These are phyloP conservation scores for Neostapfia colusana DNA, from an alignment of 176 grass and related monocot species.

Conservation along the genomic window DNA sequence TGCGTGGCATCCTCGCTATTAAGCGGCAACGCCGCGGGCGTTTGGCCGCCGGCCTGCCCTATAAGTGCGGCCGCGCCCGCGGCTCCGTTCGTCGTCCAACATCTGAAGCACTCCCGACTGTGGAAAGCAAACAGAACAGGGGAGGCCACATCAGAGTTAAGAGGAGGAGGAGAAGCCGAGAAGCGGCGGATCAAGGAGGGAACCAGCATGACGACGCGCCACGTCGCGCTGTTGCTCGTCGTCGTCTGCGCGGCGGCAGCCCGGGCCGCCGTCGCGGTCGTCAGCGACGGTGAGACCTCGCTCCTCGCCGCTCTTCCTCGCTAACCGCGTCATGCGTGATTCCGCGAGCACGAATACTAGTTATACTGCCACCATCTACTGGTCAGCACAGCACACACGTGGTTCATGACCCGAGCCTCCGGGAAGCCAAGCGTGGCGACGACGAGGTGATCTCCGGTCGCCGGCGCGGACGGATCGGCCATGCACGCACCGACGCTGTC, in stretches of 20 bases:
- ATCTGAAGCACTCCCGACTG: too few species aligned
- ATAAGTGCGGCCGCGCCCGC: neutral
- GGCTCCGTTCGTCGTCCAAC: constrained; percentile 18
- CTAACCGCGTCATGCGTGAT: too few species aligned
- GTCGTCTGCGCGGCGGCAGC: constrained; percentile 40
- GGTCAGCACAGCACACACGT: too few species aligned
- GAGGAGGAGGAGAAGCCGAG: too few species aligned
- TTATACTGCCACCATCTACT: too few species aligned
- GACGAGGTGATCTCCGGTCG: neutral
- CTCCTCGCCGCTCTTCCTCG: neutral
- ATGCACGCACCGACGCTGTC: neutral
- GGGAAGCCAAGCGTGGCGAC: too few species aligned
- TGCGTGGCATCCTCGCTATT: constrained; percentile 31
- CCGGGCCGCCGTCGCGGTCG: constrained; percentile 22
- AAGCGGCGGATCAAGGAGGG: too few species aligned
- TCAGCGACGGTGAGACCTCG: constrained; percentile 48
- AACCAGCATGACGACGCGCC: constrained; percentile 9
- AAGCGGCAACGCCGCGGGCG: accelerated
- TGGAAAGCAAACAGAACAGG: too few species aligned
- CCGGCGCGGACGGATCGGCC: neutral
- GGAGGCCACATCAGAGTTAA: too few species aligned
- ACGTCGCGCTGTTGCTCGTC: neutral
- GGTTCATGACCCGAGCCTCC: too few species aligned
- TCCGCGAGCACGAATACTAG: too few species aligned
- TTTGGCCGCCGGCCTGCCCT: neutral